phyloP scores from a whole-genome alignment of 2,329 filamentous ascomycete species.

The Calonectria henricotiae region DNA sequence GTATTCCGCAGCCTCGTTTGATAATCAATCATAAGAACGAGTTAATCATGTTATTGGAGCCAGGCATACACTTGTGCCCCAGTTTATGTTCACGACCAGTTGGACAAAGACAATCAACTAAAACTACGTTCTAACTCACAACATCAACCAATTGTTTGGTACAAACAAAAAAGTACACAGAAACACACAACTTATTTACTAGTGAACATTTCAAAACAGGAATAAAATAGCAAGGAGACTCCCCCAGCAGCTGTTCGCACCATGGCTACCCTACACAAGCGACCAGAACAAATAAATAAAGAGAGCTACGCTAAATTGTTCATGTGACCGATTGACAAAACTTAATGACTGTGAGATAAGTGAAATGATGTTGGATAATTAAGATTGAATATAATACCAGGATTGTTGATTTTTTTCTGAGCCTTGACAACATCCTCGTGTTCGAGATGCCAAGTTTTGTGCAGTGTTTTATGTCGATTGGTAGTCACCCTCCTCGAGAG shows the following conservation, averaged over 20 bases:
- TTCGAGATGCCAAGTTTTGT: no score
- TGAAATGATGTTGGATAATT: background rate
- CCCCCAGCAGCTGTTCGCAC: background rate
- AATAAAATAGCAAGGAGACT: background rate
- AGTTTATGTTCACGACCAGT: no score
- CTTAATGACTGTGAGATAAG: background rate
- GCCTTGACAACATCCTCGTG: background rate
- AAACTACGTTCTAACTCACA: no score
- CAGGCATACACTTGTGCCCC: no score
- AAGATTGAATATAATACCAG: background rate
- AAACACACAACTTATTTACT: no score
- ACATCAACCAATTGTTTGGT: no score
- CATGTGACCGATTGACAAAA: background rate
- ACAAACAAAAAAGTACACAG: no score
- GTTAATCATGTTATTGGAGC: no score
- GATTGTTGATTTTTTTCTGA: background rate
- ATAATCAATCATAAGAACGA: no score
- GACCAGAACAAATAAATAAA: background rate
- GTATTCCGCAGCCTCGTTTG: no score
- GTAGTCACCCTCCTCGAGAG: background rate
- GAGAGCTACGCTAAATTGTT: background rate
- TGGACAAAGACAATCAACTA: no score
- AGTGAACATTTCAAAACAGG: background rate
- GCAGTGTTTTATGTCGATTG: constrained; percentile 12
- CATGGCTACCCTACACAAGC: background rate